Evolutionary conservation across 2,329 filamentous ascomycete genomes (phyloP), one percentile per base, ranked within the genome.

Genomic region (Pseudocercospora crystallina): DNA sequence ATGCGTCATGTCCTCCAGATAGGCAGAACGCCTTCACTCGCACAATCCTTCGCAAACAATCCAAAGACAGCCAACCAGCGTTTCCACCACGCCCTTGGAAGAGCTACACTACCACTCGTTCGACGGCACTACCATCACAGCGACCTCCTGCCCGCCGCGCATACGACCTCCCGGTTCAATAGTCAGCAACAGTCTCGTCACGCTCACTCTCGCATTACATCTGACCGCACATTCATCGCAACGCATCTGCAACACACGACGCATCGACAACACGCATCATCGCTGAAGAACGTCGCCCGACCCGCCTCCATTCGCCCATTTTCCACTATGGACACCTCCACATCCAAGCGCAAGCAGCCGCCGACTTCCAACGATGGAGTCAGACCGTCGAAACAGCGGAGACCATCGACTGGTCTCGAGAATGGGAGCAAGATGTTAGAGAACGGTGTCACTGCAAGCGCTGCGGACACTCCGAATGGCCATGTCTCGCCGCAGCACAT

Each of bases 401-500:
- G 66, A 51, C 58, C 59, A 13, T 60, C 60, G 3, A 47, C 58
- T 17, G 30, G 40, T n/a, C 49, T 56, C 15, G 57, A 62, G 35
- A 57, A 60, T 33, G 56, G 53, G n/a, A 41, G 39, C 9, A 52
- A 52, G 32, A 50, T 53, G 38, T 53, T 59, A 10, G 53, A 57
- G 33, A 70, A 69, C 40, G 67, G 64, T 33, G 57, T 63, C 47
- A 57, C 57, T 12, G 54, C 59, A 1, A 67, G 63, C 2, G 57
- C 61, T 13, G 62, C 61, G 42, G 65, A 66, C 30, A 65, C 65
- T 2, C 62, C 61, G n/a, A 69, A 69, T 39, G 67, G 64, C 39
- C 60, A 69, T 45, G 61, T 59, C 43, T 65, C 67, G 40, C 62
- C 67, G 29, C 70, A 75, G 55, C 69, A 74, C 31, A 73, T 75